These are phyloP conservation scores for Suillus discolor DNA, from an alignment of 768 basidiomycete genomes.

Conservation along the genomic window DNA sequence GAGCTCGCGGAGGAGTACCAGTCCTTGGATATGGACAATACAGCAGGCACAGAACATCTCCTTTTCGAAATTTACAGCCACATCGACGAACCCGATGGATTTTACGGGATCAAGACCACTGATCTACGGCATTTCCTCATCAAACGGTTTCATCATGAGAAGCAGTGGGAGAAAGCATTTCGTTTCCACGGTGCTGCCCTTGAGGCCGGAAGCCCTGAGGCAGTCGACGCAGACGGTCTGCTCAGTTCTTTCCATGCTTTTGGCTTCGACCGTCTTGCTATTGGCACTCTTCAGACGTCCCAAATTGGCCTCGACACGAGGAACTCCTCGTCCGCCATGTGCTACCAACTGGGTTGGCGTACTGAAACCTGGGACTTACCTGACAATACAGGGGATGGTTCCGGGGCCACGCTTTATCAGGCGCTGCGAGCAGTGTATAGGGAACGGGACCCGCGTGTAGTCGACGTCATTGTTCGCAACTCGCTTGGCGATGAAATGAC, in stretches of 20 bases:
- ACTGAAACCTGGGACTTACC: slow-evolving; percentile 97
- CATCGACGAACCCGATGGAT: slow-evolving; percentile 97
- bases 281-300: slow-evolving; percentile 56
- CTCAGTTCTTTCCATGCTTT: slow-evolving; percentile 83
- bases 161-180: slow-evolving; percentile 91
- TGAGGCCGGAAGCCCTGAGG: slow-evolving; percentile 55
- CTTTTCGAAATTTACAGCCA: slow-evolving; percentile 92
- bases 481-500: slow-evolving; percentile 63
- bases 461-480: slow-evolving; percentile 51
- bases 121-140: slow-evolving; percentile 82
- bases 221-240: slow-evolving; percentile 60
- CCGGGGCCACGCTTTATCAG: slow-evolving; percentile 69
- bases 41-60: slow-evolving; percentile 57
- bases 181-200: slow-evolving; percentile 84
- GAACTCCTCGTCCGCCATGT: slow-evolving; percentile 48
- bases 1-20: slow-evolving; percentile 70
- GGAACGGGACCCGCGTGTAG: slow-evolving; percentile 57
- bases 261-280: slow-evolving; percentile 89
- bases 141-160: slow-evolving; percentile 88
- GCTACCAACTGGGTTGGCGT: slow-evolving; percentile 88
- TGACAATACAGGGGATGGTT: slow-evolving; percentile 46
- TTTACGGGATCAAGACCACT: slow-evolving; percentile 86
- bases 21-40: slow-evolving; percentile 29
- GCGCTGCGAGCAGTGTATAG: slow-evolving; percentile 83
- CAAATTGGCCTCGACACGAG: slow-evolving; percentile 34